phyloP scores from a whole-genome alignment of 768 basidiomycete species.

The Grammothele lineata region DNA sequence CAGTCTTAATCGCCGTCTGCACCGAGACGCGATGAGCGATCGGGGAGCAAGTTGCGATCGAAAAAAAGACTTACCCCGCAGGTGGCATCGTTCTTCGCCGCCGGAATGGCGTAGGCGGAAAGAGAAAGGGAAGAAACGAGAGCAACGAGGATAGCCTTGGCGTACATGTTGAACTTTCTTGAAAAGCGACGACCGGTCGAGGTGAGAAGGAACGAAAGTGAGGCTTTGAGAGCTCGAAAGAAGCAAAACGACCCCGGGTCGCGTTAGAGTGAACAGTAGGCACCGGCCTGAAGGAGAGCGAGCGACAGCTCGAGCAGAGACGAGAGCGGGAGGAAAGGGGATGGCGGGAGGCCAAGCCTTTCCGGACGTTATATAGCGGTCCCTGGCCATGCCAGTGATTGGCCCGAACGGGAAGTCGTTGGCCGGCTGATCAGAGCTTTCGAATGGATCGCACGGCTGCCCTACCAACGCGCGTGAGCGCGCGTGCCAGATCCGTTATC shows the following conservation, averaged over 20 bases:
- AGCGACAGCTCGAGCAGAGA: slow-evolving; percentile 21
- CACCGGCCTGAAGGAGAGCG: slow-evolving; percentile 27
- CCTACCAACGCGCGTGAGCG: slow-evolving; percentile 12
- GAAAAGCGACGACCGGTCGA: slow-evolving; percentile 19
- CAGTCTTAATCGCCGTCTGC: too few relatives aligned
- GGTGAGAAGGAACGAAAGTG: slow-evolving; percentile 27
- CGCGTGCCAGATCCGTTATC: slow-evolving; percentile 10
- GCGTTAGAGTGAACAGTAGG: slow-evolving; percentile 46
- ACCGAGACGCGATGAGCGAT: too few relatives aligned
- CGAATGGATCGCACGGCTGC: slow-evolving; percentile 1
- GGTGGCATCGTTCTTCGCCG: slow-evolving; percentile 18
- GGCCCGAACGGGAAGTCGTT: neutral
- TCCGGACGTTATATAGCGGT: slow-evolving; percentile 11
- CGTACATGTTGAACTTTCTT: slow-evolving; percentile 34
- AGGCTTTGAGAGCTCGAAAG: slow-evolving; percentile 32
- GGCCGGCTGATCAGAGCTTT: neutral
- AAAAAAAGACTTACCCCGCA: too few relatives aligned
- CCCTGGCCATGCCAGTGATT: slow-evolving; percentile 3
- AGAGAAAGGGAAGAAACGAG: slow-evolving; percentile 36
- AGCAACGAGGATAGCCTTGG: slow-evolving; percentile 36
- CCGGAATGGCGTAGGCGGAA: slow-evolving; percentile 29
- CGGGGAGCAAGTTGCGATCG: too few relatives aligned
- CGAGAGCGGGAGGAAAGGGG: slow-evolving; percentile 19
- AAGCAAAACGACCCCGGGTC: slow-evolving; percentile 53
- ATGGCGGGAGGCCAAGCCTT: slow-evolving; percentile 10